phyloP scores from a whole-genome alignment of 805 yeast species.

The Lachancea dasiensis region DNA sequence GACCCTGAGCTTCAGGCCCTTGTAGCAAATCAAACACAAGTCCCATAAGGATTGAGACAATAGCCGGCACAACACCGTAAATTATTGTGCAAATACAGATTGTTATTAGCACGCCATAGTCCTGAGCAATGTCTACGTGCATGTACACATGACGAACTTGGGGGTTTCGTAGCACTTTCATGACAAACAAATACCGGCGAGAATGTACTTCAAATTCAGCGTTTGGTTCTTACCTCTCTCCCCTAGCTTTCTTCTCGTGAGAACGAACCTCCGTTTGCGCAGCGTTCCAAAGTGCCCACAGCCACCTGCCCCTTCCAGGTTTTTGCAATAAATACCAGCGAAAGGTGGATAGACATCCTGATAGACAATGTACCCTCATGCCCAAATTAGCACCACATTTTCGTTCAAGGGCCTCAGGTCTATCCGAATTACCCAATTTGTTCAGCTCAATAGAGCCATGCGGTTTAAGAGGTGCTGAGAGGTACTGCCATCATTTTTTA shows the following conservation, averaged over 20 bases:
- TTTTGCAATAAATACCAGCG: too few species aligned
- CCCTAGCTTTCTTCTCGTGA: background rate
- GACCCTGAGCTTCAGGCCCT: slow-evolving; percentile 17
- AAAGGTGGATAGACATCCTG: too few species aligned
- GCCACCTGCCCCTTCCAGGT: too few species aligned
- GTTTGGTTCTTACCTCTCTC: background rate
- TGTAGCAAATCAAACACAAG: slow-evolving; percentile 47
- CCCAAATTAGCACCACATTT: too few species aligned
- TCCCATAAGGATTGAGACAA: slow-evolving; percentile 61
- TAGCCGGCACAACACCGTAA: slow-evolving; percentile 55
- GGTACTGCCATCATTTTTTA: background rate
- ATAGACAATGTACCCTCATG: too few species aligned
- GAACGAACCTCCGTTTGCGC: too few species aligned
- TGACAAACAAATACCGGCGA: background rate
- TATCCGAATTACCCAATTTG: slow-evolving; percentile 5
- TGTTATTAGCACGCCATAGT: slow-evolving; percentile 21
- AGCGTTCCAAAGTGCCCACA: too few species aligned
- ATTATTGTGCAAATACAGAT: slow-evolving; percentile 38
- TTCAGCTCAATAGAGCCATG: background rate
- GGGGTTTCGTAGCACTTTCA: background rate
- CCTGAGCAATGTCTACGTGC: slow-evolving; percentile 20
- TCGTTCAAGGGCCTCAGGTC: background rate
- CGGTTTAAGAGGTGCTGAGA: background rate
- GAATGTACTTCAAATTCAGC: background rate
- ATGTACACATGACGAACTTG: slow-evolving; percentile 17